Evolutionary conservation across 139 green algal species (phyloP).

Genomic region (Marvania coccoides): DNA sequence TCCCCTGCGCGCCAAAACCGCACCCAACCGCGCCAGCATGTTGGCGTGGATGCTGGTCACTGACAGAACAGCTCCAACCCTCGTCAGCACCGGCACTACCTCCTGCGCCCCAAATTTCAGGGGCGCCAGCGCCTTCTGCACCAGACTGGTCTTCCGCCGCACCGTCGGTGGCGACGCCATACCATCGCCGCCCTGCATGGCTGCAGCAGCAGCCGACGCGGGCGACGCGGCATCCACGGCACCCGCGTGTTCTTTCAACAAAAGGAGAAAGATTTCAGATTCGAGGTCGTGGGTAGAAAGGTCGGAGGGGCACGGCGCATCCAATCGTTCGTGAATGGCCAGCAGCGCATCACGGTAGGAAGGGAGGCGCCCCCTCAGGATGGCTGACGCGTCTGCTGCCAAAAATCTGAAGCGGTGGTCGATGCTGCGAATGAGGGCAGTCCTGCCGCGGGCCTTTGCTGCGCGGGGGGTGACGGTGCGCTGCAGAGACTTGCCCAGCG

Average conservation of each 20-base stretch:
- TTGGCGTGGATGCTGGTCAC: constrained; percentile 20
- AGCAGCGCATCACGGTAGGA: constrained; percentile 64
- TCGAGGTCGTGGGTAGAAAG: constrained; percentile 70
- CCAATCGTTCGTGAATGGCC: constrained; percentile 47
- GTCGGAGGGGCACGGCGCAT: constrained; percentile 29
- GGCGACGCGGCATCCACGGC: constrained; percentile 3
- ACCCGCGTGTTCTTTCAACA: constrained; percentile 44
- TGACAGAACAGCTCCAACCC: constrained; percentile 54
- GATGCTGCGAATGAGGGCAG: constrained; percentile 37
- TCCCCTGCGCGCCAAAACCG: constrained; percentile 33
- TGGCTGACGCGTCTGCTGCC: constrained; percentile 50
- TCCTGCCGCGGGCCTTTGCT: constrained; percentile 23
- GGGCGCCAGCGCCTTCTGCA: constrained; percentile 38
- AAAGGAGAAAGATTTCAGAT: constrained; percentile 75
- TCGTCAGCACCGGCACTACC: constrained; percentile 47
- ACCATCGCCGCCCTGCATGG: not conserved
- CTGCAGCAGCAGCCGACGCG: constrained; percentile 16
- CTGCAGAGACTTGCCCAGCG: constrained; percentile 48
- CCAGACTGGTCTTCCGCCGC: constrained; percentile 13
- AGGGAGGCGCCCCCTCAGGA: constrained; percentile 50
- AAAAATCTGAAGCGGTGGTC: constrained; percentile 74
- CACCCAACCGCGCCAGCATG: constrained; percentile 40
- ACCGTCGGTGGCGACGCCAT: constrained; percentile 6
- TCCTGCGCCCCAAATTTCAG: constrained; percentile 55
- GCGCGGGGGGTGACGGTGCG: constrained; percentile 11